phyloP scores from a whole-genome alignment of 2,329 filamentous ascomycete species.

The Beauveria varroae region DNA sequence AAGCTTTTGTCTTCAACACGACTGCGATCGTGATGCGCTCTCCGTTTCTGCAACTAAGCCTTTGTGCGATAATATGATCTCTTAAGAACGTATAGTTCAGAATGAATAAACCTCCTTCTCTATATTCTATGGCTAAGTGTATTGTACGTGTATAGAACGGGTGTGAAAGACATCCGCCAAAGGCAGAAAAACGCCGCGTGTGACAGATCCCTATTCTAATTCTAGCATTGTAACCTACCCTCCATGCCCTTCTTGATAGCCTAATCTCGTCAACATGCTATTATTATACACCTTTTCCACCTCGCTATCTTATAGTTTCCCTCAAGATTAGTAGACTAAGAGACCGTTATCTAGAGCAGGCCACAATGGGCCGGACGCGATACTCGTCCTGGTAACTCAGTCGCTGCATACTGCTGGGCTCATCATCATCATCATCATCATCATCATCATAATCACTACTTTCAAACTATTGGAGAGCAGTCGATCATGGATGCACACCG shows the following conservation, averaged over 20 bases:
- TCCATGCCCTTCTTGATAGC: conserved; percentile 14
- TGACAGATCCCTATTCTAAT: background rate
- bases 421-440: too few species aligned
- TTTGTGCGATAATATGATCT: background rate
- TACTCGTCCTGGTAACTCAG: too few species aligned
- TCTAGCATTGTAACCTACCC: background rate
- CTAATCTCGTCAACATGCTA: conserved; percentile 41
- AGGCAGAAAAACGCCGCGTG: background rate
- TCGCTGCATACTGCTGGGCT: too few species aligned
- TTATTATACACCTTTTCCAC: conserved; percentile 75
- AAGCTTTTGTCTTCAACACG: too few species aligned
- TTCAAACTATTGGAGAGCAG: background rate
- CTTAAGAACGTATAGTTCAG: background rate
- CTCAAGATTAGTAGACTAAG: too few species aligned
- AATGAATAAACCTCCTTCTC: background rate
- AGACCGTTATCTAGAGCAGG: too few species aligned
- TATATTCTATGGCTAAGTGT: background rate
- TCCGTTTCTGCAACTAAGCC: background rate
- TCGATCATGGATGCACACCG: background rate
- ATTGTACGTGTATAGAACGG: background rate
- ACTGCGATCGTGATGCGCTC: background rate
- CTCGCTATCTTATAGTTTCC: conserved; percentile 22
- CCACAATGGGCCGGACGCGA: too few species aligned
- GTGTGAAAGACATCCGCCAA: background rate
- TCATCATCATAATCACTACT: too few species aligned